These are phyloP conservation scores for Myxozyma neotropica DNA, from an alignment of 805 yeast genomes.

Conservation along the genomic window DNA sequence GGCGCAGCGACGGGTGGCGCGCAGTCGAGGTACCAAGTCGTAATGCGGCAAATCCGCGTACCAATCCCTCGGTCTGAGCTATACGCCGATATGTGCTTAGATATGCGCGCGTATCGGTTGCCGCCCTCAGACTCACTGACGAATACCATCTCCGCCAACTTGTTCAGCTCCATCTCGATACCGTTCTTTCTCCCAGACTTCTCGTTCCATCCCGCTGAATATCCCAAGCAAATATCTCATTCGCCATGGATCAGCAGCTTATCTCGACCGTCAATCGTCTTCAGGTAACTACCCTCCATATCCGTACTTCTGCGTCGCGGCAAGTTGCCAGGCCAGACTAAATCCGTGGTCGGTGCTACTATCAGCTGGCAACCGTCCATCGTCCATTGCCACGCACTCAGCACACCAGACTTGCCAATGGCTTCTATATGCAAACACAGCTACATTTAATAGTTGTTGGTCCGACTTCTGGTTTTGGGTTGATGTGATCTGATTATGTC, in stretches of 20 bases:
- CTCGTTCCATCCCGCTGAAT: not conserved
- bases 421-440: not conserved
- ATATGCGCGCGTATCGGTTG: slow-evolving; percentile 8
- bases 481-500: not conserved
- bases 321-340: not conserved
- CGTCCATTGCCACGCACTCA: not conserved
- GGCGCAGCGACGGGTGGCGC: slow-evolving; percentile 18
- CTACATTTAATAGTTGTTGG: too few relatives aligned
- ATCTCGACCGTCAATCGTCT: slow-evolving; percentile 38
- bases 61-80: not conserved
- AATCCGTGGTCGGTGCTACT: not conserved
- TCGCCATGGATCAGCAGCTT: slow-evolving; percentile 38
- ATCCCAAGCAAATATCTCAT: not conserved
- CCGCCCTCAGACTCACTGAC: not conserved
- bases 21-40: not conserved
- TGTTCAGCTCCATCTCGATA: not conserved
- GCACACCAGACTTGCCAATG: not conserved
- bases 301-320: too few relatives aligned
- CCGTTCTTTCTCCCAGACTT: not conserved
- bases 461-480: too few relatives aligned
- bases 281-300: too few relatives aligned
- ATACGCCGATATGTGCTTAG: not conserved
- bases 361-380: not conserved
- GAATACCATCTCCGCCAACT: not conserved
- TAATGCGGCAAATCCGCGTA: slow-evolving; percentile 2